phyloP scores from a whole-genome alignment of 2,329 filamentous ascomycete species.

The Neurospora crassa region DNA sequence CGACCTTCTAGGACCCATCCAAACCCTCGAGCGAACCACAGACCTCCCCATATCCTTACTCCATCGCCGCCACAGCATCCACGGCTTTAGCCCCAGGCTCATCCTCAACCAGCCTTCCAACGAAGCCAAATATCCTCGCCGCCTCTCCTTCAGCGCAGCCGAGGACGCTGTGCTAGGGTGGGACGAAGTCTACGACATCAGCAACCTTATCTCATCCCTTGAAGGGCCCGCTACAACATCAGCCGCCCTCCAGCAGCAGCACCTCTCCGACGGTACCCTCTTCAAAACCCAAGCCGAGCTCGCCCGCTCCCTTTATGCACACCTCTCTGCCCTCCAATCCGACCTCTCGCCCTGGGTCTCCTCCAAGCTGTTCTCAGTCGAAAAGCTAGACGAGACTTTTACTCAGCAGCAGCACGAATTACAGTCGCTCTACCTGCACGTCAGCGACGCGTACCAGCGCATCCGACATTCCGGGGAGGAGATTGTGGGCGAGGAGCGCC shows the following conservation, averaged over 20 bases:
- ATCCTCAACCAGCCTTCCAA: slow-evolving; percentile 28
- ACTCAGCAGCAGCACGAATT: slow-evolving; percentile 56
- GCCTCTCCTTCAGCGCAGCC: slow-evolving; percentile 66
- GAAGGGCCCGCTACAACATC: slow-evolving; percentile 22
- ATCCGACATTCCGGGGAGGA: slow-evolving; percentile 60
- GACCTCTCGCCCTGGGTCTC: slow-evolving; percentile 53
- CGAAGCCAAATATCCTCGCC: slow-evolving; percentile 58
- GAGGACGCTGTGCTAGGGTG: slow-evolving; percentile 65
- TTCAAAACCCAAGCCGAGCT: slow-evolving; percentile 33
- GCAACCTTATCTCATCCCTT: slow-evolving; percentile 11
- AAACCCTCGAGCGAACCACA: slow-evolving; percentile 36
- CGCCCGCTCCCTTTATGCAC: slow-evolving; percentile 43
- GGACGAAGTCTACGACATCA: slow-evolving; percentile 42
- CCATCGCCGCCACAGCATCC: slow-evolving; percentile 53
- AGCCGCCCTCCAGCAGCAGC: slow-evolving; percentile 13
- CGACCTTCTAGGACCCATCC: slow-evolving; percentile 46
- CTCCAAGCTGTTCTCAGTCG: slow-evolving; percentile 44
- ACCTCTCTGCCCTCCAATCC: slow-evolving; percentile 41
- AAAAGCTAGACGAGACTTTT: slow-evolving; percentile 51
- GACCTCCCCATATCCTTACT: slow-evolving; percentile 39
- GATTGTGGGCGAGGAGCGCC: slow-evolving; percentile 59
- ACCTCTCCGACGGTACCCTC: slow-evolving; percentile 10
- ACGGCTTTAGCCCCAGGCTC: slow-evolving; percentile 29
- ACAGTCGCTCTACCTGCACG: slow-evolving; percentile 57
- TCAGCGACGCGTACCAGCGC: slow-evolving; percentile 59